Percentiles rank a stretch among this genome's conserved stretches.
phyloP scores from a whole-genome alignment of 192 early-diverging fungal species.

The Mortierella hygrophila region DNA sequence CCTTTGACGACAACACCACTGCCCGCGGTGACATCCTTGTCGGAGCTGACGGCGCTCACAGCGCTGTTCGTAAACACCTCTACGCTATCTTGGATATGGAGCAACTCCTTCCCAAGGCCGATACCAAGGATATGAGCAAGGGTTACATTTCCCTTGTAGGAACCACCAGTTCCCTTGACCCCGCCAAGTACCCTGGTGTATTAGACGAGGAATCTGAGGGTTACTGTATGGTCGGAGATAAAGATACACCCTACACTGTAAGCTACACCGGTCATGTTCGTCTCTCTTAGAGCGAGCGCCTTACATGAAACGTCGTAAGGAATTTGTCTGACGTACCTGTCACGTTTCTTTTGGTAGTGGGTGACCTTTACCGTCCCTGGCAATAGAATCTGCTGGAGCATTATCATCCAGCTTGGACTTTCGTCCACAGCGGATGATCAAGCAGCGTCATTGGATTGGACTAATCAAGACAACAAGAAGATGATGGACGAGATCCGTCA shows the following conservation, averaged over 20 bases:
- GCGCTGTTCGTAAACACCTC: slow-evolving; percentile 18
- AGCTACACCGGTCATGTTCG: not conserved
- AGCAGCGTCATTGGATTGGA: not conserved
- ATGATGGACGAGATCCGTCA: slow-evolving; percentile 25
- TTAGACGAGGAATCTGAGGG: slow-evolving; percentile 22
- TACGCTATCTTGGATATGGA: slow-evolving; percentile 20
- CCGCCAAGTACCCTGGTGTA: slow-evolving; percentile 21
- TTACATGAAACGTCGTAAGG: too few species aligned
- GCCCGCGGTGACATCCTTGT: slow-evolving; percentile 17
- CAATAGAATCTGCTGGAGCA: slow-evolving; percentile 15
- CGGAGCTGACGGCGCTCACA: slow-evolving; percentile 28
- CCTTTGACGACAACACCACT: not conserved
- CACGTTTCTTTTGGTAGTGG: not conserved
- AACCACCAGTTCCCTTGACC: slow-evolving; percentile 13
- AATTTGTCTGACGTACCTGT: too few species aligned
- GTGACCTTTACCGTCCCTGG: slow-evolving; percentile 11
- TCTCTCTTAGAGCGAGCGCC: too few species aligned
- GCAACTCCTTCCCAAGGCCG: not conserved
- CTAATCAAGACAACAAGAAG: slow-evolving; percentile 13
- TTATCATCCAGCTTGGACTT: slow-evolving; percentile 17
- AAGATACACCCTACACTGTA: not conserved
- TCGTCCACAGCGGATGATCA: not conserved
- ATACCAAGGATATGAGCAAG: not conserved
- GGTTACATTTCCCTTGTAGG: slow-evolving; percentile 22
- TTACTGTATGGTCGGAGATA: not conserved